Evolutionary conservation across 2,329 filamentous ascomycete genomes (phyloP), one percentile per base, ranked within the genome.

Genomic region (Kalmusia sp.): DNA sequence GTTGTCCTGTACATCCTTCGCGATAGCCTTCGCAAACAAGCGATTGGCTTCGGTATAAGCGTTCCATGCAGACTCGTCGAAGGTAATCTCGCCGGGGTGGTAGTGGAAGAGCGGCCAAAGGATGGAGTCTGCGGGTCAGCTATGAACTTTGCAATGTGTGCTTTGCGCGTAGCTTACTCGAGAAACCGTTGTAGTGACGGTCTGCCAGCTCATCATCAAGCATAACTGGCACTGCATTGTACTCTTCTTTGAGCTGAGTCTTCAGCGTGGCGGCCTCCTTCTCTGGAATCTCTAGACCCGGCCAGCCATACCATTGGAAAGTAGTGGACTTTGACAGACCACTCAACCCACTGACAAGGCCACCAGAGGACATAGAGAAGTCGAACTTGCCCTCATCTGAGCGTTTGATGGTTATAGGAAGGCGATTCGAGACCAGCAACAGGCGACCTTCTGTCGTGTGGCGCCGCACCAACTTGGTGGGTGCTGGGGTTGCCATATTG

Each of bases 281-380:
- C 59, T 96, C 91, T 33, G 93, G 93, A 4, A 98, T 87, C 75
- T 98, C 92, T 43, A 96, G 79, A 31, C 95, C 95, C 1, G 95
- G 93, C 93, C 95, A 98, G 63, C 95, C 95, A 77, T 98, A 98
- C 95, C 95, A 99, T 76, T 95, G 91, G 77, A 98, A 98, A 63
- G 88, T 93, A 22, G 92, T 96, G 27, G 91, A 90, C 78, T 97
- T 97, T 67, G 91, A 89, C 53, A 98, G 80, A 22, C 95, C 95
- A 63, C 91, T 96, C 56, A 99, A 82, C 17, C 95, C 95, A 45
- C 92, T 96, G 68, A 98, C 95, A 34, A 99, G 85, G 34, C 95
- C 95, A 52, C 95, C 95, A 2, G 95, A 98, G 40, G 93, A 98
- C 91, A 97, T 96, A 73, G 90, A 92, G 76, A 96, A 96, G 69